Conservation (phyloP, 208 protist genomes). For the Wallacemonas rigidus region DNA sequence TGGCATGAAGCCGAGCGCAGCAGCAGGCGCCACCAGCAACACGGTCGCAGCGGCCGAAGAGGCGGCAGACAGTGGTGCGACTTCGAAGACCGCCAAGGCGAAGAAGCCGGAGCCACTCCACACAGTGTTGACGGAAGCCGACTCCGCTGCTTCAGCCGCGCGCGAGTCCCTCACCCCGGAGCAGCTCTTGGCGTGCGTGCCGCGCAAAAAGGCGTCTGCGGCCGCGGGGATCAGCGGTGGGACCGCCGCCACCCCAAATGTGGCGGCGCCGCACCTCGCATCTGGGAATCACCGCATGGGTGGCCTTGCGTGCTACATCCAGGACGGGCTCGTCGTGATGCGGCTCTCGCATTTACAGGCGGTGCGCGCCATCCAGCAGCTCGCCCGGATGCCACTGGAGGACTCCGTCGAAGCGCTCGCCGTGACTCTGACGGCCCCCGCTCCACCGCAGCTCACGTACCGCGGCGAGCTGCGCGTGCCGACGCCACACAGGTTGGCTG, state of each 20-base stretch:
- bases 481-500: not conserved
- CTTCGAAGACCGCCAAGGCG: no score
- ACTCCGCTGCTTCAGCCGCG: no score
- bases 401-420: slow-evolving; percentile 46
- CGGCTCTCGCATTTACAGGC: slow-evolving; percentile 30
- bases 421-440: slow-evolving; percentile 41
- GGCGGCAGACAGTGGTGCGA: no score
- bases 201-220: no score
- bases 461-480: slow-evolving; percentile 47
- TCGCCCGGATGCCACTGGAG: slow-evolving; percentile 27
- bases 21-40: slow-evolving; percentile 2
- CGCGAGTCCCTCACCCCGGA: no score
- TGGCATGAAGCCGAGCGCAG: slow-evolving; percentile 10
- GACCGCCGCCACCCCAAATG: no score
- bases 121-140: no score
- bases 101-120: no score
- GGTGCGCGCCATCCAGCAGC: slow-evolving; percentile 32
- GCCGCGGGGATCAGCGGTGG: no score
- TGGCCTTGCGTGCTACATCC: slow-evolving; percentile 46
- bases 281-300: not conserved
- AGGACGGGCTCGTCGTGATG: slow-evolving; percentile 43
- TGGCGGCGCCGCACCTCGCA: no score
- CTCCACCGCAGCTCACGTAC: slow-evolving; percentile 44
- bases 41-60: not conserved
- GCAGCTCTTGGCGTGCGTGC: no score